Evolutionary conservation across 306 rosid species (phyloP).

Genomic region (Gleditsia sinensis): DNA sequence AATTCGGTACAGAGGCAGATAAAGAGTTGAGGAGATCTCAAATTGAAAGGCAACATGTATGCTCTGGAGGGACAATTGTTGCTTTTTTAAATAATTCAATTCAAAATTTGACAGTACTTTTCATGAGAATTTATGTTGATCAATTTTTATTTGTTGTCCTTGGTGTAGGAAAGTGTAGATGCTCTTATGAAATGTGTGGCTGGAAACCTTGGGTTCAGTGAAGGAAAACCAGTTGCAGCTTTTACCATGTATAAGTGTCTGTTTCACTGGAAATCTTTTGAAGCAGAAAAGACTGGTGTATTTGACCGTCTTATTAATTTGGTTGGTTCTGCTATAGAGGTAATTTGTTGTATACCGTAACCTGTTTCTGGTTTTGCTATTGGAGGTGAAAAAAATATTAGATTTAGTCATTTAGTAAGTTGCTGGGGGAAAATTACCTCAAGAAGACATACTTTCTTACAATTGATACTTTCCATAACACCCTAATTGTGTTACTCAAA

Average conservation of each 20-base stretch:
- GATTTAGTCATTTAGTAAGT: background rate
- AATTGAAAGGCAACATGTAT: slow-evolving; percentile 79
- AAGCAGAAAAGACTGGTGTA: slow-evolving; percentile 90
- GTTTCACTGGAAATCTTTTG: slow-evolving; percentile 86
- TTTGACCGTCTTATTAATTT: slow-evolving; percentile 83
- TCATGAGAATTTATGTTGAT: slow-evolving; percentile 4
- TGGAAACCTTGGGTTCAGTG: slow-evolving; percentile 73
- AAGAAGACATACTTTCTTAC: background rate
- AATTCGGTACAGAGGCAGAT: slow-evolving; percentile 60
- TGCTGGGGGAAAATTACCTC: background rate
- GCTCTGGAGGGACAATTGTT: slow-evolving; percentile 30
- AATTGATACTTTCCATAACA: background rate
- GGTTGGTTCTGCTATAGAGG: slow-evolving; percentile 90
- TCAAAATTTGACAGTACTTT: slow-evolving; percentile 28
- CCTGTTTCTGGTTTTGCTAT: background rate
- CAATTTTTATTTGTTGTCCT: slow-evolving; percentile 27
- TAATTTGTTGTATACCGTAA: slow-evolving; percentile 31
- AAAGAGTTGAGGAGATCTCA: slow-evolving; percentile 59
- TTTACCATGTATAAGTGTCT: slow-evolving; percentile 80
- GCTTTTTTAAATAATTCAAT: slow-evolving; percentile 15
- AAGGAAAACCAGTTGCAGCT: slow-evolving; percentile 91
- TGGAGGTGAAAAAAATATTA: background rate
- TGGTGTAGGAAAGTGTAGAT: slow-evolving; percentile 79
- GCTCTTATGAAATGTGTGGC: slow-evolving; percentile 64
- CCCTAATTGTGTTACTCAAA: background rate